Evolutionary conservation across 495 filamentous ascomycete species (phyloP), one percentile per base, ranked within the genome.

Genomic region (Xylaria flabelliformis): DNA sequence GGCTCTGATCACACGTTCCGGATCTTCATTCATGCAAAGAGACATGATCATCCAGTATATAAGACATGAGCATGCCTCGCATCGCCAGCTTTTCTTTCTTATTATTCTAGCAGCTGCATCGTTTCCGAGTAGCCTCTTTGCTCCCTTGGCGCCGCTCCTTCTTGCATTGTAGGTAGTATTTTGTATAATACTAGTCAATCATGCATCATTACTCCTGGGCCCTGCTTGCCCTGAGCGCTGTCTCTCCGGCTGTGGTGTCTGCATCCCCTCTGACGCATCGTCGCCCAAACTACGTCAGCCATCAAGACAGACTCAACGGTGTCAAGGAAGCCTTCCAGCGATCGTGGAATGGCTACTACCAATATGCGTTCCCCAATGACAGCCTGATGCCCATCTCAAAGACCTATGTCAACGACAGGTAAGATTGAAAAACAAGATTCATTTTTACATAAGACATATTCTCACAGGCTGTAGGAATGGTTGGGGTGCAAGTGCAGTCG

Each of bases 401-500:
- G 71, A 79, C 80, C 3, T 91, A 82, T 56, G 84, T 83, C 15
- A 90, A 97, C 76, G 92, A 93, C 46, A 87, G 92, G 92, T 94
- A 81, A 74, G 84, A 67, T 59, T 19, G 17, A 4, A 32, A 21
- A 4, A 17, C 21, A 39, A 8, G 0, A 36, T 36, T 13, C 6
- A 39, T 48, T 64, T 44, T n/a, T 7, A 9, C 34, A 29, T 39
- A 24, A 21, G 0, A n/a, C 34, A 61, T 72, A 42, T 32, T 63
- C 62, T 72, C 67, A 79, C 1, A 29, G 26, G 6, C 12, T 51
- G 6, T 44, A 94, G 94, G 69, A 96, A 95, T 77, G 91, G 91
- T 72, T 97, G 94, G 94, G 94, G 94, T 13, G 94, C 94, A 53
- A 92, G 88, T 51, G 92, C 93, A 7, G 87, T 96, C 17, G 94